A percentile compares a stretch with the other conserved stretches of the same genome.
Conservation (phyloP, 139 green algal genomes). For the Chlamydomonas applanata region DNA sequence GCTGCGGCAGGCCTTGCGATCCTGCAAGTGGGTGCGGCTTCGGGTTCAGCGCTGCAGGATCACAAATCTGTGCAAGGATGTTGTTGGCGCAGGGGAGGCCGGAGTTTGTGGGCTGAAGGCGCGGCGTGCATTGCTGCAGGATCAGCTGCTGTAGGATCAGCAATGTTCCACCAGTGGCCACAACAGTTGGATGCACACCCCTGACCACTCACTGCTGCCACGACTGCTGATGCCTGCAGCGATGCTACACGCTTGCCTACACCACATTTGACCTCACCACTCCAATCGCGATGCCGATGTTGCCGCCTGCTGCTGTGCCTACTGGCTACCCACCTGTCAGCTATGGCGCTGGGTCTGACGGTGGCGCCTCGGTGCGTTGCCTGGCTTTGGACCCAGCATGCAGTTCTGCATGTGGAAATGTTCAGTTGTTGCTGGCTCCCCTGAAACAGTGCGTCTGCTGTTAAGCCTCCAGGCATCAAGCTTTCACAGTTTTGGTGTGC, state of each 20-base stretch:
- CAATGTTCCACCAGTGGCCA: too few relatives aligned
- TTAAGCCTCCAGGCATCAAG: too few relatives aligned
- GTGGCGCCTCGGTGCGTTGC: too few relatives aligned
- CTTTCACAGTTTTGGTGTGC: too few relatives aligned
- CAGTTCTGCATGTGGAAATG: too few relatives aligned
- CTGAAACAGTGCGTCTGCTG: too few relatives aligned
- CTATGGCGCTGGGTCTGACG: too few relatives aligned
- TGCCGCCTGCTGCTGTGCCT: background rate
- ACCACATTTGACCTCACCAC: conserved; percentile 5
- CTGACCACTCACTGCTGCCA: background rate
- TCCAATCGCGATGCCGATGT: background rate
- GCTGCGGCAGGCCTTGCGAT: conserved; percentile 28
- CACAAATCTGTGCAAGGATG: background rate
- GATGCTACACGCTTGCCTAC: conserved; percentile 7
- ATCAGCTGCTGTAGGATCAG: too few relatives aligned
- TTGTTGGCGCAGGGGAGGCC: background rate
- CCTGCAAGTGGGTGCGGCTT: conserved; percentile 22
- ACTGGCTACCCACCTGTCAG: too few relatives aligned
- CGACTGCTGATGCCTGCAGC: background rate
- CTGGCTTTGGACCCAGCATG: too few relatives aligned
- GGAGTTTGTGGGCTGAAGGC: background rate
- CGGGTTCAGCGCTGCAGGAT: background rate
- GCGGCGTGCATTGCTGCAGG: background rate
- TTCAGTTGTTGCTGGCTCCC: too few relatives aligned
- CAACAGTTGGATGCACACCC: too few relatives aligned